These are phyloP conservation scores for Cladosporium cucumerinum DNA, from an alignment of 2,329 filamentous ascomycete species.

Conservation along the genomic window DNA sequence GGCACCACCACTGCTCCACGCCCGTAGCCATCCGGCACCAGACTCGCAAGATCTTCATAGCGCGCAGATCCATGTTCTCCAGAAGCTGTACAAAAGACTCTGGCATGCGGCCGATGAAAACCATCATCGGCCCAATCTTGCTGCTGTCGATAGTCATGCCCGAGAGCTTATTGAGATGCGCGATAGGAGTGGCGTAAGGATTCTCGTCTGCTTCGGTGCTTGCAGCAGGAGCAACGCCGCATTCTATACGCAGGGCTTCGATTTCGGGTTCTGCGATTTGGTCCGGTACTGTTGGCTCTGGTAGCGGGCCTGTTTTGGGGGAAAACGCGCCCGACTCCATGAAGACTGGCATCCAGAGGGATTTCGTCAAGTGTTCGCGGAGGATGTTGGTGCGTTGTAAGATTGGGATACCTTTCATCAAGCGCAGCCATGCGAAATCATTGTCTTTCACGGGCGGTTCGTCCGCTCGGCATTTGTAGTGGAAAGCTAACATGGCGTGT, in stretches of 20 bases:
- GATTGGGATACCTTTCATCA: slow-evolving; percentile 15
- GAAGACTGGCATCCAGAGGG: slow-evolving; percentile 14
- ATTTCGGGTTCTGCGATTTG: slow-evolving; percentile 1
- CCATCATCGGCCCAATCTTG: slow-evolving; percentile 13
- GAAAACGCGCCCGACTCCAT: slow-evolving; percentile 9
- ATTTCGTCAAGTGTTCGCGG: slow-evolving; percentile 5
- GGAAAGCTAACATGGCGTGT: slow-evolving; percentile 12
- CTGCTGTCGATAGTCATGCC: slow-evolving; percentile 7
- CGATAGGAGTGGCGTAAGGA: slow-evolving; percentile 11
- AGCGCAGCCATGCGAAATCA: slow-evolving; percentile 12
- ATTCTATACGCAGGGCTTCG: slow-evolving; percentile 4
- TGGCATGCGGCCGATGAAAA: slow-evolving; percentile 15
- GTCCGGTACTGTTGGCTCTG: neutral
- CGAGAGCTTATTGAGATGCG: slow-evolving; percentile 1
- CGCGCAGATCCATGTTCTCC: slow-evolving; percentile 5
- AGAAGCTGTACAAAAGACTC: slow-evolving; percentile 8
- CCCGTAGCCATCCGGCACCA: slow-evolving; percentile 7
- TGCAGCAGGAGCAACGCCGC: neutral
- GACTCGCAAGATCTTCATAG: slow-evolving; percentile 11
- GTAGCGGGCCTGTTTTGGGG: slow-evolving; percentile 6
- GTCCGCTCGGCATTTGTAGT: slow-evolving; percentile 8
- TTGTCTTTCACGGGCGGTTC: slow-evolving; percentile 1
- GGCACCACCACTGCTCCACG: slow-evolving; percentile 15
- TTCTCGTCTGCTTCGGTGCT: slow-evolving; percentile 5
- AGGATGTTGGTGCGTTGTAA: slow-evolving; percentile 14